Percentiles rank a stretch among this genome's conserved stretches.
Evolutionary conservation across 352 stramenopile genomes (phyloP).

Genomic region (Globisporangium uncinulatum): DNA sequence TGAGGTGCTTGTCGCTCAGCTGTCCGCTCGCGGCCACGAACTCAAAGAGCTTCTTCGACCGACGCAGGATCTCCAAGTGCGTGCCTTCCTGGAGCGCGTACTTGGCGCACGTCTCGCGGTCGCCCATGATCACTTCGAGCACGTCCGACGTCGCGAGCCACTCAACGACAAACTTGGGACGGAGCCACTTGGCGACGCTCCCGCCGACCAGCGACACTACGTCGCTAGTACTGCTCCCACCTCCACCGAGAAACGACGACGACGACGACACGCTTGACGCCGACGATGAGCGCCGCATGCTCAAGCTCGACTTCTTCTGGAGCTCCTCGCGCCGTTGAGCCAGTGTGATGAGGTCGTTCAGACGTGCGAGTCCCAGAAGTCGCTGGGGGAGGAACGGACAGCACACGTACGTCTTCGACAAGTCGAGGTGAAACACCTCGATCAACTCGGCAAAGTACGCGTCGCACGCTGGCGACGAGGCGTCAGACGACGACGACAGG

Average conservation of each 20-base stretch:
- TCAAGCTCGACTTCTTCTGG: constrained; percentile 61
- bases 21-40: constrained; percentile 52
- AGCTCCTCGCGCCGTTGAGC: constrained; percentile 54
- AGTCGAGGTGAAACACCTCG: constrained; percentile 78
- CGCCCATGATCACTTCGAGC: constrained; percentile 75
- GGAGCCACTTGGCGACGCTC: constrained; percentile 61
- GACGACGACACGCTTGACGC: constrained; percentile 17
- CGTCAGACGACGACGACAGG: not conserved
- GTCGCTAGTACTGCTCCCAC: constrained; percentile 11
- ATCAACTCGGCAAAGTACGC: constrained; percentile 63
- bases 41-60: constrained; percentile 61
- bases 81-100: constrained; percentile 70
- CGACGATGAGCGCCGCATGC: constrained; percentile 30
- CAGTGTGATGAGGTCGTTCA: constrained; percentile 79
- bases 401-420: constrained; percentile 85
- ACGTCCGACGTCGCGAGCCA: constrained; percentile 77
- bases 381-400: constrained; percentile 77
- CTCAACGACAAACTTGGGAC: constrained; percentile 65
- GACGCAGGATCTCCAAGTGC: constrained; percentile 81
- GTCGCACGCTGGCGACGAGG: constrained; percentile 22
- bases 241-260: constrained; percentile 19
- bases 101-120: constrained; percentile 56
- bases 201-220: constrained; percentile 13
- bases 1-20: constrained; percentile 60
- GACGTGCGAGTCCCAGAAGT: constrained; percentile 58